Evolutionary conservation across 78 protist genomes (phyloP).

Genomic region (slime mould (Dictyostelium discoideum)): dicty_2.7 NC_007088.5:616001-616500

Average conservation of each 20-base stretch:
- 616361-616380: no score
- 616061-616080: conserved; percentile 99
- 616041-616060: conserved; percentile 94
- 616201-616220: background rate
- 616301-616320: no score
- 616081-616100: conserved; percentile 91
- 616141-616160: background rate
- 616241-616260: no score
- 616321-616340: no score
- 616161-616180: background rate
- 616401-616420: no score
- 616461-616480: background rate
- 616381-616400: no score
- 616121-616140: background rate
- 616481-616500: background rate
- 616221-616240: no score
- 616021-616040: conserved; percentile 92
- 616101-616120: background rate
- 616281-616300: no score
- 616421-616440: no score
- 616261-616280: no score
- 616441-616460: no score
- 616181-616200: background rate
- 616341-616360: no score
- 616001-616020: conserved; percentile 93